These are phyloP conservation scores for Cercospora berteroae DNA, from an alignment of 2,329 filamentous ascomycete species.

Conservation along the genomic window DNA sequence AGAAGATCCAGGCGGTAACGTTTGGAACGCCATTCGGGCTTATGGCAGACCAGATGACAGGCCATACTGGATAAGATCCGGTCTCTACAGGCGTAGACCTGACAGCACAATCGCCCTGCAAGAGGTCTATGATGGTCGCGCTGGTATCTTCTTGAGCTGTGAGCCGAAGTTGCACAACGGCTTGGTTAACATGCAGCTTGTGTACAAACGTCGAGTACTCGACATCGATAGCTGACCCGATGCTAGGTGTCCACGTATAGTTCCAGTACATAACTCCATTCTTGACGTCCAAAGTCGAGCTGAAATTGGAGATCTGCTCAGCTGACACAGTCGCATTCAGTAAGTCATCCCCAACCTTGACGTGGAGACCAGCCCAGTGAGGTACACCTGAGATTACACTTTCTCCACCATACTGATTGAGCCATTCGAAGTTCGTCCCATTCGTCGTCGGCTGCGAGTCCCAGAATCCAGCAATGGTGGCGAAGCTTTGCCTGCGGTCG, in stretches of 20 bases:
- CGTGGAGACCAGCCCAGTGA: conserved; percentile 62
- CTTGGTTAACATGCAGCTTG: conserved; percentile 62
- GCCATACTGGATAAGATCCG: conserved; percentile 50
- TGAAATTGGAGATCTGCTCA: conserved; percentile 59
- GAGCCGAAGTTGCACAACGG: conserved; percentile 60
- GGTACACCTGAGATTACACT: conserved; percentile 70
- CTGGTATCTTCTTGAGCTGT: conserved; percentile 54
- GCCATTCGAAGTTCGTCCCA: conserved; percentile 64
- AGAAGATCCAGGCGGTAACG: conserved; percentile 61
- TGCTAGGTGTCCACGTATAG: conserved; percentile 63
- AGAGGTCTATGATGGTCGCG: conserved; percentile 62
- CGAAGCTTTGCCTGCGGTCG: conserved; percentile 62
- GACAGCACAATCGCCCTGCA: conserved; percentile 68
- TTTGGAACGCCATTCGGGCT: conserved; percentile 60
- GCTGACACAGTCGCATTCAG: conserved; percentile 62
- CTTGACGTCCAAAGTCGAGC: conserved; percentile 61
- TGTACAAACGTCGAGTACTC: conserved; percentile 66
- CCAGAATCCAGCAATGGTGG: conserved; percentile 67
- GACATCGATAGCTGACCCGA: conserved; percentile 54
- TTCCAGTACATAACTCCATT: conserved; percentile 63
- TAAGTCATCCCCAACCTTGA: conserved; percentile 55
- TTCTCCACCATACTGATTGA: conserved; percentile 67
- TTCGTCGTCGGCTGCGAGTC: conserved; percentile 59
- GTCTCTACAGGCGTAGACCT: conserved; percentile 60
- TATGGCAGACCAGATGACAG: conserved; percentile 64